A percentile compares a stretch with the other conserved stretches of the same genome.
phyloP scores from a whole-genome alignment of 2,329 filamentous ascomycete species.

The Fusarium sulawesiense region DNA sequence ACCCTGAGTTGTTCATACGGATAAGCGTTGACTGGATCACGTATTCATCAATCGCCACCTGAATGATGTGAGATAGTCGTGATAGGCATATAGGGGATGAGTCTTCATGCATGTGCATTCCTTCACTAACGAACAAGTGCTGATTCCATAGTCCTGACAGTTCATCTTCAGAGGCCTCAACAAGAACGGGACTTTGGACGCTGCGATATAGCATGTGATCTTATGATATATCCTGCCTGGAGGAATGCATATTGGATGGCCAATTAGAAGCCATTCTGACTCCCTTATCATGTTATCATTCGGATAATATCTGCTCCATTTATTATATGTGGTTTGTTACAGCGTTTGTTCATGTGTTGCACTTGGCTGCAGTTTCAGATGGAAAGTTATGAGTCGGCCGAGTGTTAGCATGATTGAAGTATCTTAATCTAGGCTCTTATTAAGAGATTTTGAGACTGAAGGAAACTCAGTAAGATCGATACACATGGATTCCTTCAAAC shows the following conservation, averaged over 20 bases:
- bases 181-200: neutral
- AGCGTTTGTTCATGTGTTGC: neutral
- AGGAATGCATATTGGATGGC: neutral
- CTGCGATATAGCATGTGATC: neutral
- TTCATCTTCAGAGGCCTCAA: conserved; percentile 3
- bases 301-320: neutral
- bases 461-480: neutral
- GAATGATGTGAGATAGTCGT: conserved; percentile 1
- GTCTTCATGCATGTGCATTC: neutral
- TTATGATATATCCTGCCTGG: neutral
- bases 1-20: conserved; percentile 1
- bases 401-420: too few species aligned
- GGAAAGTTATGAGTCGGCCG: too few species aligned
- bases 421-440: neutral
- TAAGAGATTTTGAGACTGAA: neutral
- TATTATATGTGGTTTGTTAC: neutral
- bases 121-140: conserved; percentile 26
- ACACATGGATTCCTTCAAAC: neutral
- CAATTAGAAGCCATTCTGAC: neutral
- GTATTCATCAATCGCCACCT: neutral
- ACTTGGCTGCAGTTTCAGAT: neutral
- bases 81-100: neutral
- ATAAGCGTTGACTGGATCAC: neutral
- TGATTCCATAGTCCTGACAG: conserved; percentile 6
- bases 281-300: neutral